Evolutionary conservation across 2,329 filamentous ascomycete species (phyloP).

Genomic region (Beauveria bassiana): DNA sequence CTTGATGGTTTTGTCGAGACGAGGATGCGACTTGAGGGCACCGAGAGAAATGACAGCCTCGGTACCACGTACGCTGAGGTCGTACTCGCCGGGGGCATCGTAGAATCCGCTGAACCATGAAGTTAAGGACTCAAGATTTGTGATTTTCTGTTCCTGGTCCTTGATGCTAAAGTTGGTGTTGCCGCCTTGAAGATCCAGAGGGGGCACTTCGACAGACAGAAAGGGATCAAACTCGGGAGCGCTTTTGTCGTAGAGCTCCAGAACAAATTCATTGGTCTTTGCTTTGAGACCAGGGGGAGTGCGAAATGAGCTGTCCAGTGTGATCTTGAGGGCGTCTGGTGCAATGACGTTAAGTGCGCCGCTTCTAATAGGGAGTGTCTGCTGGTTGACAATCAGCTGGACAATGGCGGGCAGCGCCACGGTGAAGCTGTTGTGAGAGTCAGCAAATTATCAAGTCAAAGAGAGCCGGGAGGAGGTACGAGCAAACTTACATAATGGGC

Average conservation of each 20-base stretch:
- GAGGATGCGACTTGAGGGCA: constrained; percentile 27
- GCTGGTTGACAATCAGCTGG: constrained; percentile 34
- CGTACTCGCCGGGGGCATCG: constrained; percentile 23
- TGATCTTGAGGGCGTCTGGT: constrained; percentile 27
- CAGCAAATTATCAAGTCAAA: background rate
- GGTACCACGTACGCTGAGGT: constrained; percentile 30
- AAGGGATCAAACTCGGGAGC: constrained; percentile 23
- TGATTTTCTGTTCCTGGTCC: constrained; percentile 27
- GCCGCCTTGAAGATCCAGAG: constrained; percentile 26
- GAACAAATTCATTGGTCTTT: constrained; percentile 28
- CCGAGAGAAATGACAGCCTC: constrained; percentile 30
- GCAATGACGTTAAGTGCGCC: constrained; percentile 27
- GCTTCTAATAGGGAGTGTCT: constrained; percentile 30
- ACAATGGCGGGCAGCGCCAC: constrained; percentile 39
- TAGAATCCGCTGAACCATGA: constrained; percentile 33
- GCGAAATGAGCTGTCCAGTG: constrained; percentile 28
- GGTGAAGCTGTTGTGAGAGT: constrained; percentile 29
- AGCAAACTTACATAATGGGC: constrained; percentile 8
- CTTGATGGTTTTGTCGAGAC: constrained; percentile 34
- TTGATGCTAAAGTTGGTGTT: constrained; percentile 28
- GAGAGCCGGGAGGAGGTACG: background rate
- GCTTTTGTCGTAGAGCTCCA: constrained; percentile 34
- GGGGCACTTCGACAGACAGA: constrained; percentile 21
- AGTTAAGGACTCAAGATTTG: constrained; percentile 31
- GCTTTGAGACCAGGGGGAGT: constrained; percentile 27